phyloP scores from a whole-genome alignment of 225 moss, liverwort and hornwort genomes.

The Marchantia paleacea region DNA sequence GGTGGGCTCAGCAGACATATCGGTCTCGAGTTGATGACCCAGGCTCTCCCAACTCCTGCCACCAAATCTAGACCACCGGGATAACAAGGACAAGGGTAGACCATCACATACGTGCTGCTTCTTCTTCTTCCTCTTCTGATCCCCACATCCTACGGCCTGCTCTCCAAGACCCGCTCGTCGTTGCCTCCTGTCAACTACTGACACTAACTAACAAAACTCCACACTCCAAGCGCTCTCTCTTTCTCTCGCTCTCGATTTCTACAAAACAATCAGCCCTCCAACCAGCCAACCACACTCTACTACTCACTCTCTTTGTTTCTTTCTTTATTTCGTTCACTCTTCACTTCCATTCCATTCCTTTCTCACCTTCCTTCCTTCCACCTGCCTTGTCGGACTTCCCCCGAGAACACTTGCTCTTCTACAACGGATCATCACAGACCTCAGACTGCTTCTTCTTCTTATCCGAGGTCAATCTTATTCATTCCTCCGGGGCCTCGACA shows the following conservation, averaged over 20 bases:
- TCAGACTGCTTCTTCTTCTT: not conserved
- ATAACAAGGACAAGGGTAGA: not conserved
- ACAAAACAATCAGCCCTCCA: not conserved
- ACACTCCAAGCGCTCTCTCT: not conserved
- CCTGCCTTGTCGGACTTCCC: not conserved
- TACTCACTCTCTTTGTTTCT: constrained; percentile 11
- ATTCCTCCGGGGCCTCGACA: not conserved
- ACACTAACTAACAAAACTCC: not conserved
- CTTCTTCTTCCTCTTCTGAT: not conserved
- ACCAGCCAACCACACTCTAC: not conserved
- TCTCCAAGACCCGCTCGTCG: constrained; percentile 9
- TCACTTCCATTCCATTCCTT: constrained; percentile 11
- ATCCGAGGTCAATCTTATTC: not conserved
- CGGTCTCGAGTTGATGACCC: not conserved
- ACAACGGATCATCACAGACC: not conserved
- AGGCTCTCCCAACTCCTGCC: constrained; percentile 2
- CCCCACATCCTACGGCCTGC: not conserved
- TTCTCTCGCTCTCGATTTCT: not conserved
- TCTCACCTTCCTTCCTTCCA: not conserved
- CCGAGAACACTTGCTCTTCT: not conserved
- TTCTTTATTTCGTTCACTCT: constrained; percentile 10
- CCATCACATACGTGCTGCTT: not conserved
- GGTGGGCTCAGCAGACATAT: not conserved
- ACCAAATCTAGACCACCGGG: not conserved
- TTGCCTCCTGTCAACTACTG: not conserved